Evolutionary conservation across 768 basidiomycete species (phyloP).

Genomic region (Coprinopsis cinerea): DNA sequence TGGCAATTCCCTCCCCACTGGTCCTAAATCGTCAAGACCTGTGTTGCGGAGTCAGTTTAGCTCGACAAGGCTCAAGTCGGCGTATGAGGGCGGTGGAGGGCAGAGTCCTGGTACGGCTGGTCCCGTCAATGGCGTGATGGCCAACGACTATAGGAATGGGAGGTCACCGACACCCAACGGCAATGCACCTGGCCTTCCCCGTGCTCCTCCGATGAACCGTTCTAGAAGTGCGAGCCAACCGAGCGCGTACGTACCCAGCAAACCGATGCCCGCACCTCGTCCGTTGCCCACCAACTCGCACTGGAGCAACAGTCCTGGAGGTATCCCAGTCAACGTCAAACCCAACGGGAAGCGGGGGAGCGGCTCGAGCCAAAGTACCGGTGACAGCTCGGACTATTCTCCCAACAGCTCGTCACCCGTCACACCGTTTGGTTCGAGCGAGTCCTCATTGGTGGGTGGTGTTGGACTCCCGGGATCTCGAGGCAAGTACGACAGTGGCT

Average conservation of each 20-base stretch:
- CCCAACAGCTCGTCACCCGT: constrained; percentile 83
- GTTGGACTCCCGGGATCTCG: constrained; percentile 22
- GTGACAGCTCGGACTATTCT: constrained; percentile 77
- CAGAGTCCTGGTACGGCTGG: constrained; percentile 9
- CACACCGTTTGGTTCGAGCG: constrained; percentile 87
- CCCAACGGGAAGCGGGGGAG: constrained; percentile 62
- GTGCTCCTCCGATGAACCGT: constrained; percentile 39
- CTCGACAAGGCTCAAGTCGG: constrained; percentile 49
- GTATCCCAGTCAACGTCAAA: constrained; percentile 20
- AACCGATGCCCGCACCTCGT: constrained; percentile 45
- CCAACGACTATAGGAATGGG: constrained; percentile 24
- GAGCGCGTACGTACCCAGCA: constrained; percentile 59
- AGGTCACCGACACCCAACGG: constrained; percentile 12
- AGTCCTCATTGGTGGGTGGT: constrained; percentile 67
- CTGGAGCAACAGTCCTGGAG: constrained; percentile 33
- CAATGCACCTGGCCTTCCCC: constrained; percentile 9
- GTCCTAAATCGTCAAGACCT: constrained; percentile 33
- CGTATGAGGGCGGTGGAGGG: constrained; percentile 37
- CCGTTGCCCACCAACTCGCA: constrained; percentile 23
- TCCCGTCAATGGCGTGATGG: constrained; percentile 11
- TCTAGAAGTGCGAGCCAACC: constrained; percentile 81
- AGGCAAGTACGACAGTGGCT: constrained; percentile 18
- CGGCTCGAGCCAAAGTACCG: constrained; percentile 79
- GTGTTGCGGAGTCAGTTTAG: constrained; percentile 65
- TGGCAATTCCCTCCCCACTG: constrained; percentile 20